Conservation (phyloP, 176 grass and related monocot genomes). For the Dendrocalamus sinicus region DNA sequence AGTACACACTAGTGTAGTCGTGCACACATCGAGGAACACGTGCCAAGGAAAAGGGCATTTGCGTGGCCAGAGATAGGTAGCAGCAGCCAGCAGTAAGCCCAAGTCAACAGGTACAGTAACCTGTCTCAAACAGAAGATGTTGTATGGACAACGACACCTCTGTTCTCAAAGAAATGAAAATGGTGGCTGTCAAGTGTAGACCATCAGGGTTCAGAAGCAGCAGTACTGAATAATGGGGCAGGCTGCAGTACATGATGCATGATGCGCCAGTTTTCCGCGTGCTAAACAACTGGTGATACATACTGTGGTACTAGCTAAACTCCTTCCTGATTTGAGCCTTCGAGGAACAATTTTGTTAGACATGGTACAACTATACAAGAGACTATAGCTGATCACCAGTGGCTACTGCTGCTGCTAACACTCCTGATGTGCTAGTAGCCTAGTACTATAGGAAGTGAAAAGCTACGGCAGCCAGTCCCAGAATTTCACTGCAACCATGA, state of each 20-base stretch:
- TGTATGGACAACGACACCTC: not conserved
- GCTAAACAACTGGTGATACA: not conserved
- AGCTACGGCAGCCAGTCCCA: too few relatives aligned
- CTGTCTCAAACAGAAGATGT: not conserved
- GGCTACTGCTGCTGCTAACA: not conserved
- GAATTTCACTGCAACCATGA: not conserved
- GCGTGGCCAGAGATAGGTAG: not conserved
- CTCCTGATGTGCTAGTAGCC: too few relatives aligned
- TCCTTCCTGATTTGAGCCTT: too few relatives aligned
- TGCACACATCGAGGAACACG: not conserved
- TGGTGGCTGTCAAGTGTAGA: not conserved
- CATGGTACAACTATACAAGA: not conserved
- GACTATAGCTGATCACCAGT: not conserved
- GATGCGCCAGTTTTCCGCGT: not conserved
- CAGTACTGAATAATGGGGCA: not conserved
- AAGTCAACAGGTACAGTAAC: not conserved
- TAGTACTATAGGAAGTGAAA: not conserved
- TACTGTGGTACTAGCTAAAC: too few relatives aligned
- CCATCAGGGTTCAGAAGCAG: not conserved
- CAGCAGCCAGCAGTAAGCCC: not conserved
- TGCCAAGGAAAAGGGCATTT: not conserved
- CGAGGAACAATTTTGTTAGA: not conserved
- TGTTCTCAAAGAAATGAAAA: not conserved
- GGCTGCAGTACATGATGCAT: not conserved
- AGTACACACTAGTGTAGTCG: not conserved